These are phyloP conservation scores for Ceratobasidium theobromae DNA, from an alignment of 1,284 basidiomycete genomes.

Conservation along the genomic window DNA sequence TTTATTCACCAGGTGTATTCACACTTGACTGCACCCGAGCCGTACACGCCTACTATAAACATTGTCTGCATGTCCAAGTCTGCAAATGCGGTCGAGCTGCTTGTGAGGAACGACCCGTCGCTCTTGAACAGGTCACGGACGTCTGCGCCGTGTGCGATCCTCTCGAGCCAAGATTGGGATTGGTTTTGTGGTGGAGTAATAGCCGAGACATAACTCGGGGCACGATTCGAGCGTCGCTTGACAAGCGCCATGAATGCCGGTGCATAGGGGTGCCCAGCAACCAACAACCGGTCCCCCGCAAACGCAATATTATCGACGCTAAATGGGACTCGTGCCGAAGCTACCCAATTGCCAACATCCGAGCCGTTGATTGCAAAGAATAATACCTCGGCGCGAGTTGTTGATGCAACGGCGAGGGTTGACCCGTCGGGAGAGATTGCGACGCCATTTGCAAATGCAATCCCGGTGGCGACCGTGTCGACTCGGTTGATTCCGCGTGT, in stretches of 20 bases:
- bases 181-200: slow-evolving; percentile 40
- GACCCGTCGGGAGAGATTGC: slow-evolving; percentile 54
- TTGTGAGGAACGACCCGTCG: slow-evolving; percentile 23
- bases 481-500: slow-evolving; percentile 12
- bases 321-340: slow-evolving; percentile 57
- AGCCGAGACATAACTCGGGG: slow-evolving; percentile 60
- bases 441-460: slow-evolving; percentile 69
- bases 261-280: slow-evolving; percentile 66
- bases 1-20: background rate
- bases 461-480: slow-evolving; percentile 48
- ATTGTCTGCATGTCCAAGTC: slow-evolving; percentile 19
- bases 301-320: slow-evolving; percentile 61
- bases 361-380: slow-evolving; percentile 53
- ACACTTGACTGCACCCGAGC: slow-evolving; percentile 20
- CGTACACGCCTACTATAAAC: slow-evolving; percentile 27
- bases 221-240: slow-evolving; percentile 46
- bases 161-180: background rate
- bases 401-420: slow-evolving; percentile 59
- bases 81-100: slow-evolving; percentile 19
- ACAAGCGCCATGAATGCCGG: slow-evolving; percentile 52
- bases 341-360: slow-evolving; percentile 45
- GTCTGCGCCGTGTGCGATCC: background rate
- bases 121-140: slow-evolving; percentile 16
- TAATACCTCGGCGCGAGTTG: slow-evolving; percentile 50
- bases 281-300: slow-evolving; percentile 51